Base-by-base conservation (phyloP, 306 rosid species). In the Acacia confusa region DNA sequence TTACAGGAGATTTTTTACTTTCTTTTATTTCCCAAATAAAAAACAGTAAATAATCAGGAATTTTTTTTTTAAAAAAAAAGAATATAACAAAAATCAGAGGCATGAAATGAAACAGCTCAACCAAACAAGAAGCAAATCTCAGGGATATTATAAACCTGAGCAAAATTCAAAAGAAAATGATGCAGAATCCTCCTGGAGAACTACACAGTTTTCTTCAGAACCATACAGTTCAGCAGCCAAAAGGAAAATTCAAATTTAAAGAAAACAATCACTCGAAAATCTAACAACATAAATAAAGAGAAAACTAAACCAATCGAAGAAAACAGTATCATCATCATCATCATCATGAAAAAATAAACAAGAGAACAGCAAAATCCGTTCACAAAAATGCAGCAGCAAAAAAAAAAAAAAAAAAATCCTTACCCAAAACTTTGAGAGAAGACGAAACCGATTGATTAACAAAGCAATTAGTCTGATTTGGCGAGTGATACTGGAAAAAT, bases 361-460 rank as follows among this genome's bases (percentile, higher is more conserved):
- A 15, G 36, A 70, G 16, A 40, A 41, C 32, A 79, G 70, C 36
- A 41, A 27, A 27, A 25, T 27, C 15, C 1, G 4, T n/a, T n/a
- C 58, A 64, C 28, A 17, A 36, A 44, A 72, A 72, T 67, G 69
- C 22, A 24, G 36, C 44, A 63, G 45, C 44, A 63, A 1, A n/a
- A 52, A 30, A 65, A 17, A 15, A 10, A 3, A 10, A 45, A 27
- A 22, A 11, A 4, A 22, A 28, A 75, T 4, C 7, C 20, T 34
- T 45, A 83, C 89, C 89, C 66, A 65, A 24, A 6, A 41, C 14
- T 10, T 64, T 50, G 45, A 69, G 36, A 16, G 25, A n/a, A 25
- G 53, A 22, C 69, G 27, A 64, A 66, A 55, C 75, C 19, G 84
- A 84, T 41, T 22, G 69, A 72, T 44, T 47, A 64, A 17, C 15